Evolutionary conservation across 208 protist genomes (phyloP).

Genomic region (Crithidia fasciculata): DNA sequence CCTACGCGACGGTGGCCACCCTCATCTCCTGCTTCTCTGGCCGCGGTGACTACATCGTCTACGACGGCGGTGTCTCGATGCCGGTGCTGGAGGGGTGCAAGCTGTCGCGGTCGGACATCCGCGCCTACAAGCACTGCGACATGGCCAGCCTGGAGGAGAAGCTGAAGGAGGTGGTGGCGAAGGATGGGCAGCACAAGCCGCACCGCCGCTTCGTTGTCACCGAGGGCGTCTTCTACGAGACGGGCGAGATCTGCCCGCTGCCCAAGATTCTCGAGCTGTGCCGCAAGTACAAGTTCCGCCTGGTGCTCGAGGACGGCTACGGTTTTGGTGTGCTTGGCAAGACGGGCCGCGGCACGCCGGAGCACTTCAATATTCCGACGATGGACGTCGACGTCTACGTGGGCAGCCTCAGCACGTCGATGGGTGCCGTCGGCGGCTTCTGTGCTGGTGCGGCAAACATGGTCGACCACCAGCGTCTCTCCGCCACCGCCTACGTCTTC

Average conservation of each 20-base stretch:
- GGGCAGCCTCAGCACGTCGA: conserved; percentile 85
- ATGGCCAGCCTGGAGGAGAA: conserved; percentile 91
- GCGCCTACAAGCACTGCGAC: conserved; percentile 96
- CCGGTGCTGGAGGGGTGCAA: conserved; percentile 87
- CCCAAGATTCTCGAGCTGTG: conserved; percentile 93
- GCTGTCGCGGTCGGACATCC: conserved; percentile 88
- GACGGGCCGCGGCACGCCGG: conserved; percentile 93
- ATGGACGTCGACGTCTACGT: conserved; percentile 89
- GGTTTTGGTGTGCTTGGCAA: conserved; percentile 95
- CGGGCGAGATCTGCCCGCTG: conserved; percentile 90
- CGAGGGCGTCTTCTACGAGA: conserved; percentile 95
- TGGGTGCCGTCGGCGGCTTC: conserved; percentile 96
- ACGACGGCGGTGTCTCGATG: conserved; percentile 87
- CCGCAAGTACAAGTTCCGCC: conserved; percentile 93
- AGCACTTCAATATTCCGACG: conserved; percentile 92
- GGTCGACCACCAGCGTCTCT: conserved; percentile 95
- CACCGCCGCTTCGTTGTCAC: conserved; percentile 94
- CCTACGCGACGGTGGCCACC: conserved; percentile 95
- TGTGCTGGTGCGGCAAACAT: conserved; percentile 87
- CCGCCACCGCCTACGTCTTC: conserved; percentile 96
- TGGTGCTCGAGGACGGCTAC: conserved; percentile 97
- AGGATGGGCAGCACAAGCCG: conserved; percentile 67
- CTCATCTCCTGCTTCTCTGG: conserved; percentile 95
- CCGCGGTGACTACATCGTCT: conserved; percentile 93
- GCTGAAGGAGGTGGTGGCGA: conserved; percentile 74